phyloP scores from a whole-genome alignment of 805 yeast genomes.

The Candida orba region DNA sequence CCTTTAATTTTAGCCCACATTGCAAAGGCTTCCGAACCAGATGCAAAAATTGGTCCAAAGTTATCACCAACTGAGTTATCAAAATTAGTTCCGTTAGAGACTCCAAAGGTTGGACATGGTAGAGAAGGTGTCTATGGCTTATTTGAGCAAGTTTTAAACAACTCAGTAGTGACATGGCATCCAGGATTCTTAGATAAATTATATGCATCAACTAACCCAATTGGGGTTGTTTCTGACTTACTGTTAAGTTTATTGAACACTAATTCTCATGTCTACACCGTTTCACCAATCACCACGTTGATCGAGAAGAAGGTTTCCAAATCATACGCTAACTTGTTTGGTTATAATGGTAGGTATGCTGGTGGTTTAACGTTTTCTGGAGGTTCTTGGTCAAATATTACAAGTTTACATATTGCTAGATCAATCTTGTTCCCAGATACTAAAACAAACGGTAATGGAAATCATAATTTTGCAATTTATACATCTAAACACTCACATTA shows the following conservation, averaged over 20 bases:
- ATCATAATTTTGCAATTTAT: constrained; percentile 56
- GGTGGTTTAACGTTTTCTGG: constrained; percentile 87
- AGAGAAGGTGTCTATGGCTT: constrained; percentile 37
- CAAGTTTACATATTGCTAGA: constrained; percentile 73
- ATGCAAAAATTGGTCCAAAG: constrained; percentile 43
- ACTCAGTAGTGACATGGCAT: constrained; percentile 81
- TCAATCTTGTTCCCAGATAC: constrained; percentile 62
- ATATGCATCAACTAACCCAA: constrained; percentile 81
- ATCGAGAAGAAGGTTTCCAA: constrained; percentile 64
- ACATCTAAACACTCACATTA: constrained; percentile 72
- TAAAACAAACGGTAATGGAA: constrained; percentile 48
- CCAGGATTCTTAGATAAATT: constrained; percentile 79
- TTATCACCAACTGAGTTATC: constrained; percentile 44
- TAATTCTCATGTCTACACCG: constrained; percentile 80
- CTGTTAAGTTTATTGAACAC: constrained; percentile 67
- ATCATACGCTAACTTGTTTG: constrained; percentile 62
- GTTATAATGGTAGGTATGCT: constrained; percentile 44
- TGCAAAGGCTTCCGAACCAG: constrained; percentile 37
- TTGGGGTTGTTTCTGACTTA: constrained; percentile 70
- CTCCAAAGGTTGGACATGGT: constrained; percentile 33
- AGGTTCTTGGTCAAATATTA: constrained; percentile 81
- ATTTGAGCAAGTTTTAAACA: constrained; percentile 50
- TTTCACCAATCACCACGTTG: constrained; percentile 71
- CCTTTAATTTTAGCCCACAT: constrained; percentile 49
- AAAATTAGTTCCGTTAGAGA: constrained; percentile 28